Evolutionary conservation across 1,284 basidiomycete genomes (phyloP).

Genomic region (Malassezia slooffiae): DNA sequence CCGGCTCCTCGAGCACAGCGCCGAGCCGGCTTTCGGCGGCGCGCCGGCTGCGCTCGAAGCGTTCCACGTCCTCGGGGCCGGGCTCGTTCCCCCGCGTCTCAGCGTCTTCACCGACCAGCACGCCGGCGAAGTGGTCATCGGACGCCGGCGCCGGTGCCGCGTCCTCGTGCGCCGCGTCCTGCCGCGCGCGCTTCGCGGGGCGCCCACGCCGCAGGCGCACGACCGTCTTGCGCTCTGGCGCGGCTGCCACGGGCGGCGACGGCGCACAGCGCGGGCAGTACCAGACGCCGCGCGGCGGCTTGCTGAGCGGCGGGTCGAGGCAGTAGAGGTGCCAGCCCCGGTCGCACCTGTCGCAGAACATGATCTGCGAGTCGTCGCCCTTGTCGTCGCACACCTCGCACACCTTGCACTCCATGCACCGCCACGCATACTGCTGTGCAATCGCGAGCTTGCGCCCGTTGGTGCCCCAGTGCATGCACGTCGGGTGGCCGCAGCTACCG

Average conservation of each 20-base stretch:
- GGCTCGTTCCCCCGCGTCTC: slow-evolving; percentile 61
- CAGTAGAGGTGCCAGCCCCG: slow-evolving; percentile 91
- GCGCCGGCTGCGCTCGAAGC: slow-evolving; percentile 63
- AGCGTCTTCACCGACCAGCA: slow-evolving; percentile 58
- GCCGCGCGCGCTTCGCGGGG: not conserved
- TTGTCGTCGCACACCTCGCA: slow-evolving; percentile 79
- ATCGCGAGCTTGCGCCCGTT: slow-evolving; percentile 50
- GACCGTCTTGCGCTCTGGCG: not conserved
- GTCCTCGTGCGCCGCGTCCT: not conserved
- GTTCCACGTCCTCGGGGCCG: slow-evolving; percentile 61
- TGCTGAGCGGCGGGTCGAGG: slow-evolving; percentile 55
- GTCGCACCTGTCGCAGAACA: slow-evolving; percentile 92
- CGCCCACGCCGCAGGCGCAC: slow-evolving; percentile 1
- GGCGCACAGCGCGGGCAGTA: slow-evolving; percentile 31
- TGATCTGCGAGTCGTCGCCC: slow-evolving; percentile 73
- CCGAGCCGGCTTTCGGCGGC: slow-evolving; percentile 58
- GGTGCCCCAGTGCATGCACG: slow-evolving; percentile 39
- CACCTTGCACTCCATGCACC: slow-evolving; percentile 81
- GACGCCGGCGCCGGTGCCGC: slow-evolving; percentile 12
- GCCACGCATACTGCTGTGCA: slow-evolving; percentile 66
- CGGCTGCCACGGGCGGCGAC: not conserved
- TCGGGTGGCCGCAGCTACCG: slow-evolving; percentile 44
- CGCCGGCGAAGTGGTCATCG: slow-evolving; percentile 66
- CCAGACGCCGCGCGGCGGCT: slow-evolving; percentile 31
- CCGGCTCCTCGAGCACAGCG: slow-evolving; percentile 18